These are phyloP conservation scores for Glonium stellatum DNA, from an alignment of 495 filamentous ascomycete genomes.

Conservation along the genomic window DNA sequence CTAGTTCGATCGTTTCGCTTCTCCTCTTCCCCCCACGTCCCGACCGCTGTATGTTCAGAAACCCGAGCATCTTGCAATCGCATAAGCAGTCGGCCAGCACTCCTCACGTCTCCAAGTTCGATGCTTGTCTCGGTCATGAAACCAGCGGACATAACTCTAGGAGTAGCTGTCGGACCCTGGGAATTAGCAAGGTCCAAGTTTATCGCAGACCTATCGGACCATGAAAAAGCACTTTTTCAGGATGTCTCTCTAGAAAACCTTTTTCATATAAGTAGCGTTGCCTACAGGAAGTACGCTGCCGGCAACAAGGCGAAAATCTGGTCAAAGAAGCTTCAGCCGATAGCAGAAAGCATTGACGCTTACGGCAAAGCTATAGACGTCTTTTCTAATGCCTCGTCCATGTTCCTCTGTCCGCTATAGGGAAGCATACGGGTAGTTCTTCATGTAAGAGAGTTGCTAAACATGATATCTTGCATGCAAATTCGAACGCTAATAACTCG, in stretches of 20 bases:
- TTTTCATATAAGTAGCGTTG: conserved; percentile 33
- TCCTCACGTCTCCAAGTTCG: no score
- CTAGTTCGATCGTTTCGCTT: no score
- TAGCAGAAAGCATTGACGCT: conserved; percentile 35
- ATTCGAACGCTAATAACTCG: no score
- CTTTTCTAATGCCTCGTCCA: conserved; percentile 32
- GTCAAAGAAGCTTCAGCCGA: conserved; percentile 26
- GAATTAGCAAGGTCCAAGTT: background rate
- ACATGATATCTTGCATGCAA: no score
- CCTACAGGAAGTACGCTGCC: conserved; percentile 26
- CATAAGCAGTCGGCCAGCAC: no score
- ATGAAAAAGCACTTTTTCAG: conserved; percentile 12
- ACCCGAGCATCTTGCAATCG: no score
- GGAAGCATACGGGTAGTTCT: conserved; percentile 40
- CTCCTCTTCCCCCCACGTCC: no score
- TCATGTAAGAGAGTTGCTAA: conserved; percentile 18
- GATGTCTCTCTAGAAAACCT: conserved; percentile 27
- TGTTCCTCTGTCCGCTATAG: conserved; percentile 39
- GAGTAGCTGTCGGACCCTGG: background rate
- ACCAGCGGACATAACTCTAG: no score
- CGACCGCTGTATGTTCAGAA: no score
- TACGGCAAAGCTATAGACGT: conserved; percentile 41
- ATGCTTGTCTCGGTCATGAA: no score
- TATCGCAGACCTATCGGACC: conserved; percentile 6
- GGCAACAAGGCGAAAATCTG: conserved; percentile 27